A percentile compares a stretch with the other conserved stretches of the same genome.
These are phyloP conservation scores for Chloris gayana DNA, from an alignment of 176 grass and related monocot species.

Conservation along the genomic window DNA sequence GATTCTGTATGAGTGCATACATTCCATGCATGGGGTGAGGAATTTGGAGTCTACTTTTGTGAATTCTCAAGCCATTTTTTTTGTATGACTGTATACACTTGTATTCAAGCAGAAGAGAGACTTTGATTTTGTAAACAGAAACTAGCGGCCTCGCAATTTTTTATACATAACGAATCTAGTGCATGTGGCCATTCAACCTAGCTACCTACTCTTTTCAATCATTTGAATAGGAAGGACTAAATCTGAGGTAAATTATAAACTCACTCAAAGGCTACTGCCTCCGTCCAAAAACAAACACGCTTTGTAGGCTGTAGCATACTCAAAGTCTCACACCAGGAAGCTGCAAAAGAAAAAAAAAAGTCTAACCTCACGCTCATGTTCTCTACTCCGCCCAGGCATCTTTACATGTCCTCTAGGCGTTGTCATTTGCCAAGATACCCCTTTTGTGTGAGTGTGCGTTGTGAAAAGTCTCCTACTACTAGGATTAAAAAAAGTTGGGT, in stretches of 20 bases:
- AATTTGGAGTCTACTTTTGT: not conserved
- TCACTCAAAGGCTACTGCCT: not conserved
- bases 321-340: not conserved
- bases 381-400: conserved; percentile 28
- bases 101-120: not conserved
- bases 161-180: conserved; percentile 11
- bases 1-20: conserved; percentile 20
- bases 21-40: conserved; percentile 1
- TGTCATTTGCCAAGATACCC: conserved; percentile 43
- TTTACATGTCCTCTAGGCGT: conserved; percentile 25
- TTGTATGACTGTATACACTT: not conserved
- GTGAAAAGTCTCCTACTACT: not conserved
- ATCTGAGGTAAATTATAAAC: not conserved
- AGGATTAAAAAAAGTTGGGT: conserved; percentile 23
- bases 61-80: not conserved
- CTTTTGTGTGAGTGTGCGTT: not conserved
- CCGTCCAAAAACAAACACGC: too few relatives aligned
- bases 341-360: too few relatives aligned
- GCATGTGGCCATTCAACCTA: conserved; percentile 20
- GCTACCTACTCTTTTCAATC: not conserved
- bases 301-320: not conserved
- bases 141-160: not conserved
- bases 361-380: conserved; percentile 30
- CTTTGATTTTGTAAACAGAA: not conserved
- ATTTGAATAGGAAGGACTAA: not conserved